Base-by-base conservation (phyloP, 768 basidiomycete species). In the Boletus vermiculosoides region DNA sequence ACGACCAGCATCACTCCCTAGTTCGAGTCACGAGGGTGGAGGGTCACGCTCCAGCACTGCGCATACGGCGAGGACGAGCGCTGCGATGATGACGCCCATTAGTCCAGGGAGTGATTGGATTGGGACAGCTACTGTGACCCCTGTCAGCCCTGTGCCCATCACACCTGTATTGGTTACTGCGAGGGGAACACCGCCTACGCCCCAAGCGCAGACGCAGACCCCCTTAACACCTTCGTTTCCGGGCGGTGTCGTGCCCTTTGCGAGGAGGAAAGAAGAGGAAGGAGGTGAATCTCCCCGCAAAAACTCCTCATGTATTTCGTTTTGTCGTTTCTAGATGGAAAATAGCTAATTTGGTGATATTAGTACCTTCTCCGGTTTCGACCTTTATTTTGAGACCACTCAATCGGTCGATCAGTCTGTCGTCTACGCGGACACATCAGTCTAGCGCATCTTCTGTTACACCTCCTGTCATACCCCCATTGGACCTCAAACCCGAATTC, bases 381-480 rank as follows among this genome's bases (percentile, higher is more conserved):
- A 74, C 83, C 0, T 89, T 90, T 65, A 75, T 90, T 45, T 77
- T 80, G 7, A 81, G 88, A 3, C 83, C 82, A 13, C 70, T 88
- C 55, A 89, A 87, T 64, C 77, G 87, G 34, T 84, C 87, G 6
- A 74, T 80, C 42, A 87, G 85, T 25, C 78, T 86, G 56, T 81
- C 80, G 1, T 88, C 87, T 2, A 84, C 84, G 16, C 78, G 78
- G 44, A 85, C 83, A 1, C 80, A 85, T 54, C 69, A 76, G 36
- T 83, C 83, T 5, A 72, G 73, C 15, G 63, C 63, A 15, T 80
- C 77, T 16, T 60, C 68, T 59, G 64, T 69, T 56, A 64, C 75
- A 22, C 76, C 73, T 4, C 83, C 85, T 1, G 72, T 70, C 20
- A 83, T 88, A 40, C 83, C 84, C 4, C 82, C 85, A 5, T 71